Base-by-base conservation (phyloP, 495 filamentous ascomycete genomes). In the Neurospora sp. region DNA sequence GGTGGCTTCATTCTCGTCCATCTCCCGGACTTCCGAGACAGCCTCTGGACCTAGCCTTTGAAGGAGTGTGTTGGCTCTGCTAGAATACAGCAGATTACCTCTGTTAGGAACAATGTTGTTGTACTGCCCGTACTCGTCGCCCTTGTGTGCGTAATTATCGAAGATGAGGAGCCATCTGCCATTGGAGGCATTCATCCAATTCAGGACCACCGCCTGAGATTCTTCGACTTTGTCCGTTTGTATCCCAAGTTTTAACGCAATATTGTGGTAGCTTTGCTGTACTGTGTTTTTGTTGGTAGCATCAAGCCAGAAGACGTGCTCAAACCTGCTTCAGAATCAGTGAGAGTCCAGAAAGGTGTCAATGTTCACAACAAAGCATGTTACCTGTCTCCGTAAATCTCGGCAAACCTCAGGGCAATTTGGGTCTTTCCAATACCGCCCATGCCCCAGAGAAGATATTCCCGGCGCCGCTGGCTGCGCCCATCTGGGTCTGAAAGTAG, bases 401-500 rank as follows among this genome's bases (percentile, higher is more conserved):
- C 70, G 0, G 39, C 48, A 12, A 71, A 48, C 39, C 75, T 76
- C 5, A 75, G 16, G 3, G 76, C 77, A 27, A 79, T 76, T 69
- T 78, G 66, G 1, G 74, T 79, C 42, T 79, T 79, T 5, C 78
- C 77, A 27, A 76, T 73, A n/a, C 78, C 78, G 16, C 71, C 72
- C 71, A 77, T 69, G 5, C 77, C 78, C 37, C 75, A 62, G 2
- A 79, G 73, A 4, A 77, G 54, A 41, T 71, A 77, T n/a, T 77
- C 72, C 10, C 74, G 72, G 4, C 74, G 41, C 1, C 62, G 62
- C 1, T 35, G 40, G 0, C 41, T 44, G 8, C 39, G 27, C 12
- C 39, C 42, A 12, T 74, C 48, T 1, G 75, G 14, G 40, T 42
- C 11, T 8, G 39, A 48, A 46, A 77, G 77, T n/a, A 72, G 69